Base-by-base conservation (phyloP, 2,329 filamentous ascomycete species). In the Stagonosporopsis cucurbitacearum region DNA sequence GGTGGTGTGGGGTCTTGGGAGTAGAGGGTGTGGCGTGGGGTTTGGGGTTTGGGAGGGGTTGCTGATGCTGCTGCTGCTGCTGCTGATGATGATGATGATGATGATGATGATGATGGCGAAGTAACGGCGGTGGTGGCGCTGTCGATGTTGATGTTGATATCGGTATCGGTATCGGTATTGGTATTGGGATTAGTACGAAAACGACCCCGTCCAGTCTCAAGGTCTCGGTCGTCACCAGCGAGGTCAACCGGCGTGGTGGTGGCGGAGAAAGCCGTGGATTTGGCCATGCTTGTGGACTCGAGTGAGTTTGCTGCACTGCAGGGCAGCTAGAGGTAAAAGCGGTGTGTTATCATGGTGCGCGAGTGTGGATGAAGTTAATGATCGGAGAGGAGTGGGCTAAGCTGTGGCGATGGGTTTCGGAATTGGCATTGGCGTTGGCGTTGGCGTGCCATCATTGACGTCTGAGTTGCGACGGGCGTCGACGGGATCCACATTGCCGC, bases 381-480 rank as follows among this genome's bases (percentile, higher is more conserved):
- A n/a, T 17, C 25, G 5, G 20, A 40, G 46, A 23, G 23, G 8
- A 41, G 37, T 36, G 42, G 39, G 47, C 40, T 46, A 35, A 33
- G 47, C 47, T 47, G 50, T 26, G 33, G 53, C 19, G 23, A 20
- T 30, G n/a, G 45, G 20, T 19, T n/a, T n/a, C n/a, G n/a, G n/a
- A n/a, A 23, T 42, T 32, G 30, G 30, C 30, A 32, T 32, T 32
- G 47, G 47, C 30, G 23, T 25, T 25, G 30, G 30, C 30, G n/a
- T 32, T 32, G 47, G 47, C 30, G 23, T 25, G n/a, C 20, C 47
- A 47, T 47, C 53, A 51, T 56, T 47, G 47, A 51, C 37, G 53
- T 56, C 47, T 56, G 42, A 37, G 47, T 47, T 50, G 47, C n/a
- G n/a, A n/a, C n/a, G n/a, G n/a, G 41, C 47, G 43, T 39, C 40